Evolutionary conservation across 345 rosid genomes (phyloP).

Genomic region (Citrus cavaleriei): DNA sequence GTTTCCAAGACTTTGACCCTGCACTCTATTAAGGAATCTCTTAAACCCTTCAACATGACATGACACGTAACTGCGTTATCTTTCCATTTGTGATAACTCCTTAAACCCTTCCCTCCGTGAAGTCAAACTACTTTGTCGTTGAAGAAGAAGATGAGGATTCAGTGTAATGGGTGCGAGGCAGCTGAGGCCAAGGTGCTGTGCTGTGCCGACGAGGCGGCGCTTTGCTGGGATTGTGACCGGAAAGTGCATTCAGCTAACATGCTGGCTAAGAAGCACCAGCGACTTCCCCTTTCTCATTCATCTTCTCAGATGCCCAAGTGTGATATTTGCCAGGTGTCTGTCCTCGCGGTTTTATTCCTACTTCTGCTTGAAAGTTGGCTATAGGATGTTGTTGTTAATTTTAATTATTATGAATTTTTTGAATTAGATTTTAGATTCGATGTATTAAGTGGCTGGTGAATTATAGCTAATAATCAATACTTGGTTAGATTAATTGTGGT

Average conservation of each 20-base stretch:
- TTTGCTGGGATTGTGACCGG: slow-evolving; percentile 38
- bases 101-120: neutral
- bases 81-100: neutral
- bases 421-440: neutral
- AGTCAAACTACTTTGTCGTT: neutral
- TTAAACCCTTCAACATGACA: neutral
- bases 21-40: neutral
- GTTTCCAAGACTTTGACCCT: neutral
- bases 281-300: slow-evolving; percentile 20
- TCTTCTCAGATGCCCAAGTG: slow-evolving; percentile 24
- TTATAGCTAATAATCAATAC: neutral
- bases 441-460: neutral
- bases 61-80: neutral
- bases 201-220: slow-evolving; percentile 40
- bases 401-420: neutral
- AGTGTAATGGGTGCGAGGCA: slow-evolving; percentile 34
- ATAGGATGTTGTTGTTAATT: neutral
- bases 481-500: neutral
- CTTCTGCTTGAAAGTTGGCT: neutral
- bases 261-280: slow-evolving; percentile 27
- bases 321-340: slow-evolving; percentile 34
- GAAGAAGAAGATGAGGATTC: slow-evolving; percentile 27
- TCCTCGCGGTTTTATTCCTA: neutral
- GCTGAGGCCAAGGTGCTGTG: slow-evolving; percentile 42
- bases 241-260: slow-evolving; percentile 36